phyloP scores from a whole-genome alignment of 2,329 filamentous ascomycete species.

The Zarea fungicola region DNA sequence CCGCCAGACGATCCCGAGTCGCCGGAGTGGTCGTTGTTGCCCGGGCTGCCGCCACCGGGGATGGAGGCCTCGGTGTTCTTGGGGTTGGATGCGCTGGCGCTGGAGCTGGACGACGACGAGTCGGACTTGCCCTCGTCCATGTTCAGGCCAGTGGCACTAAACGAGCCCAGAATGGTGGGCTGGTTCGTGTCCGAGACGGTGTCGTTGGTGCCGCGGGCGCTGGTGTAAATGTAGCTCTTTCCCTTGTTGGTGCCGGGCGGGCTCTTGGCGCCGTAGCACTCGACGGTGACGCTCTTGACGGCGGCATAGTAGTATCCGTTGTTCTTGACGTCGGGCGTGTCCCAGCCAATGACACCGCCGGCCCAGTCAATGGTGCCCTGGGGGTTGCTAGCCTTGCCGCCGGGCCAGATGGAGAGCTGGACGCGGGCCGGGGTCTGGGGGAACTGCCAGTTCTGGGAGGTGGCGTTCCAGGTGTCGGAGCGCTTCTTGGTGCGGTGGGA shows the following conservation, averaged over 20 bases:
- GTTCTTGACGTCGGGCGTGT: slow-evolving; percentile 63
- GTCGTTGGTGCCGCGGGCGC: slow-evolving; percentile 61
- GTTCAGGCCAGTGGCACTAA: slow-evolving; percentile 75
- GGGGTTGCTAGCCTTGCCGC: slow-evolving; percentile 71
- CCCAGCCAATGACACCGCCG: slow-evolving; percentile 85
- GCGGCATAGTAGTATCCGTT: slow-evolving; percentile 86
- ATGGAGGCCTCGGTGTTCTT: slow-evolving; percentile 19
- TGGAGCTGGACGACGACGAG: too few relatives aligned
- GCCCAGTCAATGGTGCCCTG: slow-evolving; percentile 88
- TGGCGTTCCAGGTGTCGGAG: slow-evolving; percentile 79
- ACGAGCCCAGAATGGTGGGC: slow-evolving; percentile 68
- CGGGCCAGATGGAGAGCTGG: slow-evolving; percentile 94
- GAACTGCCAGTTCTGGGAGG: slow-evolving; percentile 74
- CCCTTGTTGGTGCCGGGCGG: slow-evolving; percentile 63
- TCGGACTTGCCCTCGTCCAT: slow-evolving; percentile 46
- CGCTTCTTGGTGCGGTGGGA: slow-evolving; percentile 69
- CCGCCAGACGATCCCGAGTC: slow-evolving; percentile 19
- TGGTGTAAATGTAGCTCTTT: slow-evolving; percentile 71
- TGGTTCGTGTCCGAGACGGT: slow-evolving; percentile 73
- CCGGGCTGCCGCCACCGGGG: slow-evolving; percentile 25
- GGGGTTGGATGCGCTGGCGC: slow-evolving; percentile 16
- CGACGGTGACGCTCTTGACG: slow-evolving; percentile 69
- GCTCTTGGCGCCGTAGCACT: slow-evolving; percentile 69
- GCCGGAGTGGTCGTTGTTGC: slow-evolving; percentile 19
- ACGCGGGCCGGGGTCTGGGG: slow-evolving; percentile 89